Evolutionary conservation across 176 grass and related monocot species (phyloP).

Genomic region (Juncus inflexus): DNA sequence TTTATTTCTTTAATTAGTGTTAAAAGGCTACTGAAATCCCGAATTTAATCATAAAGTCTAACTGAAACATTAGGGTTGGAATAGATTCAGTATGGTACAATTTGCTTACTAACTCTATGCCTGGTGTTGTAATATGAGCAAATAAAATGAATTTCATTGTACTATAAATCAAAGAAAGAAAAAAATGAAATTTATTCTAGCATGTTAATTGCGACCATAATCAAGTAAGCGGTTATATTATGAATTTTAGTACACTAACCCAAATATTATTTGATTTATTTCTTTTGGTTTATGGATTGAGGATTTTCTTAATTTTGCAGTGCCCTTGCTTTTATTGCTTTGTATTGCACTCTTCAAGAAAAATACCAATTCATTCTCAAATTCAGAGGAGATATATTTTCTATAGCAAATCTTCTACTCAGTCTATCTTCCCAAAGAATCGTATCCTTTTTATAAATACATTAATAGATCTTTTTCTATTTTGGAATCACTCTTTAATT

Average conservation of each 20-base stretch:
- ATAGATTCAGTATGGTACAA: not conserved
- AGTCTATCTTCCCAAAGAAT: conserved; percentile 15
- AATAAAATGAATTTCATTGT: not conserved
- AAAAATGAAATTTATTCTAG: not conserved
- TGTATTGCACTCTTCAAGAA: conserved; percentile 9
- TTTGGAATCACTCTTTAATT: not conserved
- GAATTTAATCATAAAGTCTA: not conserved
- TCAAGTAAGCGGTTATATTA: conserved; percentile 1
- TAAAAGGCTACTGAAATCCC: not conserved
- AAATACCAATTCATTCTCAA: conserved; percentile 9
- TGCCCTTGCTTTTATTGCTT: conserved; percentile 20
- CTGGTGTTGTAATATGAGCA: no score
- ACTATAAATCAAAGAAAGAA: not conserved
- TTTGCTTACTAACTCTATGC: not conserved
- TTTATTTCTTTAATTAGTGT: not conserved
- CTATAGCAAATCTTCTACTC: conserved; percentile 11
- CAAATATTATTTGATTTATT: not conserved
- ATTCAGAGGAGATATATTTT: conserved; percentile 22
- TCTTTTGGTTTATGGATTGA: no score
- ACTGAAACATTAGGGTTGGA: not conserved
- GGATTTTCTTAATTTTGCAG: not conserved
- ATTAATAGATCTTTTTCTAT: not conserved
- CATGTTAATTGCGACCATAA: not conserved
- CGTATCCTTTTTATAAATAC: conserved; percentile 23
- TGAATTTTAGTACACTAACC: conserved; percentile 4